Percentiles rank a stretch among this genome's conserved stretches.
Conservation (phyloP, 257 asterid genomes). For the Solanum pennellii region DNA sequence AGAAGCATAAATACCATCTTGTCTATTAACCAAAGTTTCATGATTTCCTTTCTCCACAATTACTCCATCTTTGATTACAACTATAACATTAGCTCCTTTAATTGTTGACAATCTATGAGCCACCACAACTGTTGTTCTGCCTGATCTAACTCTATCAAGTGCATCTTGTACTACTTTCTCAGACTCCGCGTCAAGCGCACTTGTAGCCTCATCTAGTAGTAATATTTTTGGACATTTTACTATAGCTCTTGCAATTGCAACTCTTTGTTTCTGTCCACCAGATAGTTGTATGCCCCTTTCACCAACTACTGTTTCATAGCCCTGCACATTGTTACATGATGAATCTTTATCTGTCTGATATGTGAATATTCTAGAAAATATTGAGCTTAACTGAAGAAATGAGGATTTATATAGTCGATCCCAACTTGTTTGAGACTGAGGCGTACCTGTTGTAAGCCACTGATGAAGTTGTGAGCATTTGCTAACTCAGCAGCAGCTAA, state of each 20-base stretch:
- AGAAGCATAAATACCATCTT: slow-evolving; percentile 43
- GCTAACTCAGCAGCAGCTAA: slow-evolving; percentile 37
- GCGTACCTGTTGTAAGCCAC: slow-evolving; percentile 25
- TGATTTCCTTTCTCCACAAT: slow-evolving; percentile 40
- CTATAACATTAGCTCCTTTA: slow-evolving; percentile 35
- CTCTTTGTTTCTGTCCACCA: slow-evolving; percentile 50
- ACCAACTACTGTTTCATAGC: slow-evolving; percentile 40
- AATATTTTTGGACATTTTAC: slow-evolving; percentile 31
- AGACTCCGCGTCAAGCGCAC: slow-evolving; percentile 43
- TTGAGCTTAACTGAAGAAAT: not conserved
- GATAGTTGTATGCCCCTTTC: slow-evolving; percentile 43
- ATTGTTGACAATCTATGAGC: slow-evolving; percentile 54
- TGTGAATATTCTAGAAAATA: not conserved
- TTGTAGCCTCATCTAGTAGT: slow-evolving; percentile 54
- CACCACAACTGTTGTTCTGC: slow-evolving; percentile 42
- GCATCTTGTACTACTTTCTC: slow-evolving; percentile 43
- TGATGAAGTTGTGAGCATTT: slow-evolving; percentile 40
- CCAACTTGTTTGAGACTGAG: not conserved
- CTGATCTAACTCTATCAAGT: slow-evolving; percentile 27
- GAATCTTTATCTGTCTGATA: not conserved
- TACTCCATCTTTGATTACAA: slow-evolving; percentile 26
- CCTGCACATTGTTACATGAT: slow-evolving; percentile 6
- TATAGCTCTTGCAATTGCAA: slow-evolving; percentile 49
- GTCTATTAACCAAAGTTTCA: slow-evolving; percentile 13
- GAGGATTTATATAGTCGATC: not conserved